Conservation (phyloP, 768 basidiomycete genomes). For the Mrakia gelida region DNA sequence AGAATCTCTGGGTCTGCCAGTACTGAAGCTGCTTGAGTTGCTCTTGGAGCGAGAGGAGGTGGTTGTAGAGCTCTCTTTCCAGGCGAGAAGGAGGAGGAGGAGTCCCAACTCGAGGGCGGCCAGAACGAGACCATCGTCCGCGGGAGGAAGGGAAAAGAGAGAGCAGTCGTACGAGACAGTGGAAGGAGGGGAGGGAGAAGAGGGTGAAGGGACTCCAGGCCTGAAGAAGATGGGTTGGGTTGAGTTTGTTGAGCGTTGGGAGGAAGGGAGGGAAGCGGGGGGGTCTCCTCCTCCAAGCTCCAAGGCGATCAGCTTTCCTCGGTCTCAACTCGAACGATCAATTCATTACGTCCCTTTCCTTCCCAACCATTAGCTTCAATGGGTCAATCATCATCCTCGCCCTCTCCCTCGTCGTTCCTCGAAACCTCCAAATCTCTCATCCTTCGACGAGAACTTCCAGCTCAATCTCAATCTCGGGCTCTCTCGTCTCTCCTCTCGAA, state of each 20-base stretch:
- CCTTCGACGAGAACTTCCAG: background rate
- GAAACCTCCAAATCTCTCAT: background rate
- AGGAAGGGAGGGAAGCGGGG: too few relatives aligned
- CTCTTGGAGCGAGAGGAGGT: background rate
- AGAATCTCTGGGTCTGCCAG: slow-evolving; percentile 9
- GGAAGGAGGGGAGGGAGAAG: too few relatives aligned
- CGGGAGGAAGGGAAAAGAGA: too few relatives aligned
- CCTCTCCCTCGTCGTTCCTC: background rate
- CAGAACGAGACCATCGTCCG: too few relatives aligned
- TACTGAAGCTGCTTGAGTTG: background rate
- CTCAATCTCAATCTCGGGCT: background rate
- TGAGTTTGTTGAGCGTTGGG: too few relatives aligned
- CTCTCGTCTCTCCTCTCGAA: background rate
- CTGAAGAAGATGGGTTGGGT: too few relatives aligned
- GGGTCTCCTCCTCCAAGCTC: too few relatives aligned
- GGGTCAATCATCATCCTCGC: background rate
- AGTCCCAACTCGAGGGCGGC: background rate
- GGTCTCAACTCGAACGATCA: too few relatives aligned
- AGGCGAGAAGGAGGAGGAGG: background rate
- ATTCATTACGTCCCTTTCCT: background rate
- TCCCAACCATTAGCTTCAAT: background rate
- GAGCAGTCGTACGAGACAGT: too few relatives aligned
- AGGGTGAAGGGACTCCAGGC: too few relatives aligned
- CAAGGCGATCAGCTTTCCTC: too few relatives aligned
- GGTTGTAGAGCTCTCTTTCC: background rate